Conservation (phyloP, 1,139 yeast species). For the Yamadazyma epiphylla region DNA sequence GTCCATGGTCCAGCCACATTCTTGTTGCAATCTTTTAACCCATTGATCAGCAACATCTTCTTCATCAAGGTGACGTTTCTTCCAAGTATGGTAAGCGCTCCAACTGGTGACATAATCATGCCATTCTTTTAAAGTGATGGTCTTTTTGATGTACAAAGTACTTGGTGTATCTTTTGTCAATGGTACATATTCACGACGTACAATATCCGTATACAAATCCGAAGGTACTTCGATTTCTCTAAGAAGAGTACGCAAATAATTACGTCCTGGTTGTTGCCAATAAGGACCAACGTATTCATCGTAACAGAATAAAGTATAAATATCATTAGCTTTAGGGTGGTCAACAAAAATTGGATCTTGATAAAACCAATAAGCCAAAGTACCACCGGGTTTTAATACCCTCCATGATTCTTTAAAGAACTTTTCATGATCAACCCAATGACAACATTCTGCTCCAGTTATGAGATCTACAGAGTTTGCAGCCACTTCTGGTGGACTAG, state of each 20-base stretch:
- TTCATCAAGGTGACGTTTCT: constrained; percentile 17
- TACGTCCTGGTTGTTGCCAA: constrained; percentile 76
- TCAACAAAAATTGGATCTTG: constrained; percentile 57
- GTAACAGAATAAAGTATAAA: constrained; percentile 18
- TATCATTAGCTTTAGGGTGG: constrained; percentile 37
- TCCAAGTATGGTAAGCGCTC: constrained; percentile 73
- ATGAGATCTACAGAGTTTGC: constrained; percentile 50
- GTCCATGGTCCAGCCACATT: constrained; percentile 42
- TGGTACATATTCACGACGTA: constrained; percentile 35
- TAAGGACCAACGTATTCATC: constrained; percentile 54
- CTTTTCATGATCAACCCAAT: constrained; percentile 62
- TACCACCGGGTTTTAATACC: constrained; percentile 55
- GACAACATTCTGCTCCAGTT: constrained; percentile 76
- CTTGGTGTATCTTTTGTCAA: constrained; percentile 21
- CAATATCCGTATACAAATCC: constrained; percentile 35
- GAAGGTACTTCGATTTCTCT: constrained; percentile 39
- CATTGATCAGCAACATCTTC: constrained; percentile 40
- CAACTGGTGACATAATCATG: constrained; percentile 55
- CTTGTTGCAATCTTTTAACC: constrained; percentile 37
- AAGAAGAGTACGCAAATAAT: constrained; percentile 43
- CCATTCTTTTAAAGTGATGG: constrained; percentile 41
- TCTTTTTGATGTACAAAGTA: constrained; percentile 36
- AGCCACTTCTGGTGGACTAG: constrained; percentile 16
- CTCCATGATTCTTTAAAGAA: constrained; percentile 51
- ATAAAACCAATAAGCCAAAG: constrained; percentile 78